Base-by-base conservation (phyloP, 805 yeast species). In the Jamesozyma spencerorum region DNA sequence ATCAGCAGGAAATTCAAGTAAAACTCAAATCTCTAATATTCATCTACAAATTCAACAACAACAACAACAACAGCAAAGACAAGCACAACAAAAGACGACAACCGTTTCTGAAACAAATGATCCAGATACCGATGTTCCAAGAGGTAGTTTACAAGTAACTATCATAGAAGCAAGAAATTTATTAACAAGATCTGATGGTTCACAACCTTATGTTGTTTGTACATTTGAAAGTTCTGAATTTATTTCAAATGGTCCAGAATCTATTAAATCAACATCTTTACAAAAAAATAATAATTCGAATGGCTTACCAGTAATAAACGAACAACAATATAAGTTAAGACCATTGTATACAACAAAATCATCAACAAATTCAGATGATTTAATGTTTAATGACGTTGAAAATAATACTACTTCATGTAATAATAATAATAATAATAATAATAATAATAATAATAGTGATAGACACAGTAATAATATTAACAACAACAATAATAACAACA, bases 161-260 rank as follows among this genome's bases (percentile, higher is more conserved):
- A 85, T 90, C 45, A 66, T 83, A 20, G 90, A 85, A 61, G 97
- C 95, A 2, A 73, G 70, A 43, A 80, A 79, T 50, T 70, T 90
- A 47, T 64, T 71, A 33, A 74, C 79, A 27, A 69, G 72, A 34
- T 63, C 77, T 4, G 63, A 70, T 31, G 65, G 68, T 55, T 70
- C 90, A 3, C 83, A 75, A 50, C 96, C 95, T 3, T 82, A 87
- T 60, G 95, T 85, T 15, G 95, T 87, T 29, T 85, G 94, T 62
- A 82, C 94, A 10, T 87, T 84, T 66, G 95, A 86, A 59, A 81
- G 90, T 46, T 81, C 94, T 1, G 97, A 92, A 64, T 84, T 80
- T 48, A 87, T 90, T 44, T 79, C 95, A 19, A 78, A 79, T 46
- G 88, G 87, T 4, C 86, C 94, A 1, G 82, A 65, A 48, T 62